These are phyloP conservation scores for Arthrinium puccinioides DNA, from an alignment of 2,329 filamentous ascomycete species.

Conservation along the genomic window DNA sequence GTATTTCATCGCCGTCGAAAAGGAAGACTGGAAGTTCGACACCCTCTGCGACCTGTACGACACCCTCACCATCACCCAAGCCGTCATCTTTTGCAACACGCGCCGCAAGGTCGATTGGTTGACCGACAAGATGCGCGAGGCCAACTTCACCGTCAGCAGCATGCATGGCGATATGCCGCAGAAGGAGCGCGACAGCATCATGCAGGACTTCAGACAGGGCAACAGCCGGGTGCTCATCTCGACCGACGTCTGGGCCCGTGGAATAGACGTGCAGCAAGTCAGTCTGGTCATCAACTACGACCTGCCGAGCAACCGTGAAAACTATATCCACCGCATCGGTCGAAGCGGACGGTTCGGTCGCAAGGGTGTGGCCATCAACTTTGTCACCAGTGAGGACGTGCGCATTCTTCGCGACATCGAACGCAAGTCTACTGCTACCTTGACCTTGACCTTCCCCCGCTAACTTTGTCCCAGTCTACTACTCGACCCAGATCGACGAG, in stretches of 20 bases:
- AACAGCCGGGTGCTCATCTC: constrained; percentile 95
- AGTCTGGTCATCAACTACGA: constrained; percentile 99
- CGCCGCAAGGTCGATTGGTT: constrained; percentile 99
- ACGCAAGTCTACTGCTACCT: constrained; percentile 47
- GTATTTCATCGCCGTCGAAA: constrained; percentile 82
- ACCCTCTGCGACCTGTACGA: constrained; percentile 96
- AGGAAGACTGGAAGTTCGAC: constrained; percentile 90
- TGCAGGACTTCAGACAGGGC: constrained; percentile 95
- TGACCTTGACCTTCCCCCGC: not conserved
- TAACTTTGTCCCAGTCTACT: constrained; percentile 57
- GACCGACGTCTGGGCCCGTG: constrained; percentile 87
- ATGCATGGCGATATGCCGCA: constrained; percentile 98
- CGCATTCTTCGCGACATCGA: constrained; percentile 97
- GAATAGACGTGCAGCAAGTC: constrained; percentile 92
- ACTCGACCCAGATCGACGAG: constrained; percentile 94
- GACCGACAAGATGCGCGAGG: constrained; percentile 97
- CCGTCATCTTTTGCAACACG: constrained; percentile 97
- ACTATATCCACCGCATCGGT: constrained; percentile 98
- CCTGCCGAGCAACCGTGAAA: constrained; percentile 93
- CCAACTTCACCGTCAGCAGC: constrained; percentile 95
- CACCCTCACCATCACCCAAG: constrained; percentile 82
- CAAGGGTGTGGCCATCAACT: constrained; percentile 99
- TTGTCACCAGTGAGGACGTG: constrained; percentile 96
- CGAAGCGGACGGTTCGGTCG: constrained; percentile 99
- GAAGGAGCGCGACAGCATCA: constrained; percentile 93